Evolutionary conservation across 2,329 filamentous ascomycete genomes (phyloP), one percentile per base, ranked within the genome.

Genomic region (Macrophomina pseudophaseolina): DNA sequence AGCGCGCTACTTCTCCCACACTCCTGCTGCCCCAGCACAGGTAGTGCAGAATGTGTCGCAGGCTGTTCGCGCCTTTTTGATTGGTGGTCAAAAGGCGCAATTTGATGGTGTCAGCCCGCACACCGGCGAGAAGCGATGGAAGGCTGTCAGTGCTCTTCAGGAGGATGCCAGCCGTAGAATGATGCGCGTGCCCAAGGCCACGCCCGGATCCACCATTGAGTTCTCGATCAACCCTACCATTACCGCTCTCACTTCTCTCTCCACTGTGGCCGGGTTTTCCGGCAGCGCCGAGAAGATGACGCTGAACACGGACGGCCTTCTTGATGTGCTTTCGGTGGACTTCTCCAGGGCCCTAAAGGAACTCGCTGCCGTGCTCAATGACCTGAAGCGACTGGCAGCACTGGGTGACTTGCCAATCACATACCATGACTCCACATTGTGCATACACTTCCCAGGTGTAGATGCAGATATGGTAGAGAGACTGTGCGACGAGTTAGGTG

Each of bases 31-130:
- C 7, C 93, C 93, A 46, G 93, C 94, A 1, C 92, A 98, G 77
- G 93, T 98, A 54, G 87, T 98, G 62, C 91, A 95, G 78, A 97
- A 97, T 79, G 94, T 97, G n/a, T 97, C 93, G 12, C 90, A 93
- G 72, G 95, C 93, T 5, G 90, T 98, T 74, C 89, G 95, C 64
- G 94, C 93, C 12, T 97, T 99, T 80, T 90, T 92, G 80, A 85
- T 97, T n/a, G 93, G 91, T 0, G 95, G 95, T 0, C 89, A 97
- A 74, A 95, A 94, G 77, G 90, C 91, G 9, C 91, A 91, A 67
- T 97, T 94, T 72, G 91, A 97, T 76, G 94, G 94, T 12, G 78
- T 90, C 51, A 88, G 90, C 65, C 79, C 87, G 16, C 75, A 74
- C 38, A 88, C 85, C 11, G 94, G 94, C 52, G 89, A 94, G 79